Evolutionary conservation across 345 rosid genomes (phyloP).

Genomic region (Syzygium aromaticum): DNA sequence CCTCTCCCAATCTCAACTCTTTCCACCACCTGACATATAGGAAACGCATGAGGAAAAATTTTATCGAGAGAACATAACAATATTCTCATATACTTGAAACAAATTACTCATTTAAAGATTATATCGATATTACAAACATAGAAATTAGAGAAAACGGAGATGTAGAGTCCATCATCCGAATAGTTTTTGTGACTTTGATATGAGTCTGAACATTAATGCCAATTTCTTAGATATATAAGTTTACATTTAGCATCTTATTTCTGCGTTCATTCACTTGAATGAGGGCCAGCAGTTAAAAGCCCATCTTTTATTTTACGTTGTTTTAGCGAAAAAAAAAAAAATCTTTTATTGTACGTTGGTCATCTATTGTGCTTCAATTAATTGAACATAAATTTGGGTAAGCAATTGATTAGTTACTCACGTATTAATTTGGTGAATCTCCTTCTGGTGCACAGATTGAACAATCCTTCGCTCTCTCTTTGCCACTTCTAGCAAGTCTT

Average conservation of each 20-base stretch:
- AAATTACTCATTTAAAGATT: background rate
- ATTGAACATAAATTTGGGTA: background rate
- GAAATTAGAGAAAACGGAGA: too few relatives aligned
- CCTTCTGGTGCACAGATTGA: background rate
- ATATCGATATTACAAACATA: background rate
- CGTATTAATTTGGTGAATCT: background rate
- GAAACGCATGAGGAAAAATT: background rate
- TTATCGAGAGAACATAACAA: too few relatives aligned
- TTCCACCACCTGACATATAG: slow-evolving; percentile 52
- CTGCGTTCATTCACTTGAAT: background rate
- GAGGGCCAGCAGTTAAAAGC: background rate
- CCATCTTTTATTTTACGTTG: background rate
- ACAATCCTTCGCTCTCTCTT: background rate
- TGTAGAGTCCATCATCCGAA: background rate
- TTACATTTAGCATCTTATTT: background rate
- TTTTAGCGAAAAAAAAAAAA: too few relatives aligned
- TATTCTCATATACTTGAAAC: background rate
- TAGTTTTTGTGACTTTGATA: too few relatives aligned
- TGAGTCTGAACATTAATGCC: background rate
- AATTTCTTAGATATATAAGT: background rate
- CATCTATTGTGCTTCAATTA: background rate
- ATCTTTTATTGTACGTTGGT: background rate
- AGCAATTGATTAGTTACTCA: background rate
- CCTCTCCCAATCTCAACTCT: slow-evolving; percentile 30
- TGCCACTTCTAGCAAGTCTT: slow-evolving; percentile 7